Evolutionary conservation across 163 green algal species (phyloP).

Genomic region (Trebouxiophyceae sp.): DNA sequence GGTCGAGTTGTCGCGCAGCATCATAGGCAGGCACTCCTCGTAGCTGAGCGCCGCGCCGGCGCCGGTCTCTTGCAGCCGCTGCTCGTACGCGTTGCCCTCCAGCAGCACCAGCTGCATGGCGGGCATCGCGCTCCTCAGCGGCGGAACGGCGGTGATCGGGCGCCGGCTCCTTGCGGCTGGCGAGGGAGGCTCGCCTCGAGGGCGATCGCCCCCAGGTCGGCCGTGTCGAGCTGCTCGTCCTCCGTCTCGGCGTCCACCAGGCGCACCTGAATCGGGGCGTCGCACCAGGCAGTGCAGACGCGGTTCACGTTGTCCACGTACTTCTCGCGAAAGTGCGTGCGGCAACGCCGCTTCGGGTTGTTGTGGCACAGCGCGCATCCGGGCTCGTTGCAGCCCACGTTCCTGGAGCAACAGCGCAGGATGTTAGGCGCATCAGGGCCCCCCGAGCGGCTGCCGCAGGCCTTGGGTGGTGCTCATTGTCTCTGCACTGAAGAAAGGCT

Average conservation of each 20-base stretch:
- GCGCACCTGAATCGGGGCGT: neutral
- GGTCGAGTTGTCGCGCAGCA: neutral
- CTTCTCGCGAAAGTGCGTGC: neutral
- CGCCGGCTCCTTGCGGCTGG: no score
- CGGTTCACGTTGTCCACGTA: neutral
- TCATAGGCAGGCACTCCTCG: neutral
- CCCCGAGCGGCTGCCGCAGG: neutral
- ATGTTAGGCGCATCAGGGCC: neutral
- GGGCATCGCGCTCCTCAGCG: no score
- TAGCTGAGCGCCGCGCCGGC: neutral
- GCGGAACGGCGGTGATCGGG: no score
- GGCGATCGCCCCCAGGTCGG: no score
- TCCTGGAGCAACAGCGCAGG: neutral
- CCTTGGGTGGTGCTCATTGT: neutral
- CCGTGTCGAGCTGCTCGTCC: neutral
- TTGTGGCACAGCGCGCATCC: neutral
- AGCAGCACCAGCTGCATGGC: neutral
- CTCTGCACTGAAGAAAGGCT: neutral
- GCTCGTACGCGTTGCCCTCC: neutral
- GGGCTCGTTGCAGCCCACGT: neutral
- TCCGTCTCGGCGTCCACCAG: neutral
- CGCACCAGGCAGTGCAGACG: neutral
- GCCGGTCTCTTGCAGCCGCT: neutral
- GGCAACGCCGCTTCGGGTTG: neutral
- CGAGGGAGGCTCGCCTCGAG: no score